Evolutionary conservation across 257 asterid species (phyloP), one percentile per base, ranked within the genome.

Genomic region (Schizonepeta tenuifolia): DNA sequence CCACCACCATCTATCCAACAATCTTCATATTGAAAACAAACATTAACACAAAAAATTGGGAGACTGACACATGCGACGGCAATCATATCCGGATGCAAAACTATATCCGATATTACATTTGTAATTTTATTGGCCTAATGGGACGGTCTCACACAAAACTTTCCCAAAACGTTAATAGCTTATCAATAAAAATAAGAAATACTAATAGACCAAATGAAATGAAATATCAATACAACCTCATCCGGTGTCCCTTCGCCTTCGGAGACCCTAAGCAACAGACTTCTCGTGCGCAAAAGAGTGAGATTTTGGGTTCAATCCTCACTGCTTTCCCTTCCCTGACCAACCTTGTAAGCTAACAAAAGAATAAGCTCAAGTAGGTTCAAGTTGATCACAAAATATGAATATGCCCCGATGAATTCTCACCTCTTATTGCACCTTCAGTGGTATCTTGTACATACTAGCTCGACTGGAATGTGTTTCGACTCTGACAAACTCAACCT

Each of bases 401-500:
- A 50, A 50, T 50, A 31, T 7, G 10, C 21, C 1, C 22, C 66
- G 65, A 54, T 50, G 65, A 65, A 31, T 55, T 44, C 73, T 53
- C 49, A 38, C 36, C 20, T 43, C 33, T 14, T 20, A 62, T 36
- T 47, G 64, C 65, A 38, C 46, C 71, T 63, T 13, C 72, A 74
- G 11, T 14, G 66, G 67, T 66, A 73, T 11, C 77, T 40, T 68
- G 13, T 51, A 15, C 54, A 47, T 12, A 49, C 71, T 7, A 49
- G 14, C n/a, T 17, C 13, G 47, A n/a, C 26, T 4, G 54, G 10
- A 3, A 6, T 17, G 12, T 47, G 2, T 47, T 15, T 26, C 9
- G 7, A 15, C 22, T 53, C 59, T 13, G 17, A 21, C 15, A 74
- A 14, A 70, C 31, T 83, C 76, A 89, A 54, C 54, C 78, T 82